Conservation (phyloP, 345 rosid species). For the Eucalyptus tenuipes region DNA sequence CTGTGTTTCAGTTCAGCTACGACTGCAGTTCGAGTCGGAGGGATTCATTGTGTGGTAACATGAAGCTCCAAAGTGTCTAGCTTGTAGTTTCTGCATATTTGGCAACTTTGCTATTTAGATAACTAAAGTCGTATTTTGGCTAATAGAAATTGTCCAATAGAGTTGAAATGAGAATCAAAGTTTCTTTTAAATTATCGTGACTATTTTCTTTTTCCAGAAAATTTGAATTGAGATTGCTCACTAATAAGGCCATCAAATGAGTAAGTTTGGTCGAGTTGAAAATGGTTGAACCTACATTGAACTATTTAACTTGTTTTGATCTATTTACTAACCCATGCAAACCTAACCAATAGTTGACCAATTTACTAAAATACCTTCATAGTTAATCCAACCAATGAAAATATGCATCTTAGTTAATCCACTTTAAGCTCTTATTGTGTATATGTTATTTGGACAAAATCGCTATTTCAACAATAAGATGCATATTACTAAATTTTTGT, state of each 20-base stretch:
- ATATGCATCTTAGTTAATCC: fast-evolving
- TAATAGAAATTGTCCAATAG: background rate
- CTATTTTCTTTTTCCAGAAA: background rate
- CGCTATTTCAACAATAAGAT: too few relatives aligned
- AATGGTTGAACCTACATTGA: background rate
- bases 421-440: background rate
- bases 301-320: background rate
- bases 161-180: too few relatives aligned
- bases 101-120: background rate
- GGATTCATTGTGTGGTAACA: constrained; percentile 15
- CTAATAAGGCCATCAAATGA: background rate
- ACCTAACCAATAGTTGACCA: fast-evolving
- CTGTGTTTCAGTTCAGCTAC: constrained; percentile 36
- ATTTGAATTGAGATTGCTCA: constrained; percentile 3
- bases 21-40: constrained; percentile 15
- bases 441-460: background rate
- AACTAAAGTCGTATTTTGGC: background rate
- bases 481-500: too few relatives aligned
- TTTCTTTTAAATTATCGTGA: background rate
- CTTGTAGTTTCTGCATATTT: constrained; percentile 26
- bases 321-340: background rate
- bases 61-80: constrained; percentile 14
- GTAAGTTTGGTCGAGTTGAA: fast-evolving
- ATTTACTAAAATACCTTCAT: background rate
- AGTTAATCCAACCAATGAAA: background rate